Base-by-base conservation (phyloP, 2,329 filamentous ascomycete genomes). In the Bipolaris oryzae region DNA sequence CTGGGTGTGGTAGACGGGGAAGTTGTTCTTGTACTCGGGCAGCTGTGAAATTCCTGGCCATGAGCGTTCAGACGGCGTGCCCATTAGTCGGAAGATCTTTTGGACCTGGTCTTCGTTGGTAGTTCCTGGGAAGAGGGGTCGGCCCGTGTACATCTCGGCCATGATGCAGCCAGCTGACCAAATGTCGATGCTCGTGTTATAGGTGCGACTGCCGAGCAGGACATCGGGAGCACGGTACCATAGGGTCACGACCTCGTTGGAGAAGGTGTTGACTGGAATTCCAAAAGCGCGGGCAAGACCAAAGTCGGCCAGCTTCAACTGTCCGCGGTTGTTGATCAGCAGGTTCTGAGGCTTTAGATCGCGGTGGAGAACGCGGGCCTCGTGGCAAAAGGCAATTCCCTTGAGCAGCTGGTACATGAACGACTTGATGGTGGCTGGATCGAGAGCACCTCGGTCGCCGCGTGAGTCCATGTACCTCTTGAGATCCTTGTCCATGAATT, bases 121-220 rank as follows among this genome's bases (percentile, higher is more conserved):
- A 1, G 95, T 99, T 56, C 95, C 95, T 0, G 95, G 95, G 80
- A 99, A 99, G 6, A 99, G 84, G 0, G 95, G 95, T 16, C 95
- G 86, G 3, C 95, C 95, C 0, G 94, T 97, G 77, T 96, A 98
- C 92, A 99, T 97, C 79, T 99, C 95, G 9, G 95, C 95, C 95
- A 99, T 98, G 82, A 99, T 99, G 77, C 95, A 99, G 54, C 95
- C 95, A 6, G 95, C 95, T 6, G 92, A 96, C 95, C 95, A 99
- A 74, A 99, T 98, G 73, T 99, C 95, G 76, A 99, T 98, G 79
- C 92, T 96, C n/a, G 95, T 99, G 79, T 96, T 99, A 81, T 99
- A 99, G 20, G 95, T 98, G 64, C 95, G 84, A 70, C 90, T 95
- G 50, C 95, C 95, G 43, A 99, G 85, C 49, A 99, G 85, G 44